Evolutionary conservation across 2,329 filamentous ascomycete genomes (phyloP).

Genomic region (Ophiostoma ips): DNA sequence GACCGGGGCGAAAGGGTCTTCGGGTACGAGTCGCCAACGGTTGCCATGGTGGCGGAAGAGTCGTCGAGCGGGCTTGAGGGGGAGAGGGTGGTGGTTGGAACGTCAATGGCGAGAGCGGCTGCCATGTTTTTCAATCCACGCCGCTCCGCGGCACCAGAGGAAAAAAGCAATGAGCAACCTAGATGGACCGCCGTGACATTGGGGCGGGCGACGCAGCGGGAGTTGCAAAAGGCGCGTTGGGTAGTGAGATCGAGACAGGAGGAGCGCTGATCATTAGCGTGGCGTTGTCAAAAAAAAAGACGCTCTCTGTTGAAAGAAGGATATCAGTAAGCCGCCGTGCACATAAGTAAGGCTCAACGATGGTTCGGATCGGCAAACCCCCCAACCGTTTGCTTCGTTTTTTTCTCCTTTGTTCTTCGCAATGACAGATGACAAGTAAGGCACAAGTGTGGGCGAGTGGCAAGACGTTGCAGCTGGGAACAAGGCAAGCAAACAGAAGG

Average conservation of each 20-base stretch:
- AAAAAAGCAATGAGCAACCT: slow-evolving; percentile 25
- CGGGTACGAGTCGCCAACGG: slow-evolving; percentile 7
- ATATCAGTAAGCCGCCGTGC: slow-evolving; percentile 6
- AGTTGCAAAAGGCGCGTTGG: not conserved
- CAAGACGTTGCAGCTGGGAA: too few species aligned
- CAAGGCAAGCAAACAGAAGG: too few species aligned
- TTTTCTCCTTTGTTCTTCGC: too few species aligned
- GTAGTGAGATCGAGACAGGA: not conserved
- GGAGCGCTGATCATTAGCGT: not conserved
- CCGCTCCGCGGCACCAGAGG: slow-evolving; percentile 35
- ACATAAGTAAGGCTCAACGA: too few species aligned
- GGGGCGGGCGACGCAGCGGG: not conserved
- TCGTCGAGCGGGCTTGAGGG: not conserved
- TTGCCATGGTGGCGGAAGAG: not conserved
- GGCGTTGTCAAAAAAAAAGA: too few species aligned
- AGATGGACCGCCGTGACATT: slow-evolving; percentile 26
- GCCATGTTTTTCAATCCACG: slow-evolving; percentile 23
- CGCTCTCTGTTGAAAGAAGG: not conserved
- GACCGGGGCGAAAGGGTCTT: slow-evolving; percentile 14
- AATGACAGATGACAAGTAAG: too few species aligned
- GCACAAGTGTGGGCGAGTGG: too few species aligned
- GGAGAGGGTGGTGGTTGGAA: not conserved
- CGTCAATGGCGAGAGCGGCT: slow-evolving; percentile 16
- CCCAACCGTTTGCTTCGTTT: too few species aligned
- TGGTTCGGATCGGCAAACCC: too few species aligned